These are phyloP conservation scores for Cyberlindnera xishuangbannaensis DNA, from an alignment of 805 yeast species.

Conservation along the genomic window DNA sequence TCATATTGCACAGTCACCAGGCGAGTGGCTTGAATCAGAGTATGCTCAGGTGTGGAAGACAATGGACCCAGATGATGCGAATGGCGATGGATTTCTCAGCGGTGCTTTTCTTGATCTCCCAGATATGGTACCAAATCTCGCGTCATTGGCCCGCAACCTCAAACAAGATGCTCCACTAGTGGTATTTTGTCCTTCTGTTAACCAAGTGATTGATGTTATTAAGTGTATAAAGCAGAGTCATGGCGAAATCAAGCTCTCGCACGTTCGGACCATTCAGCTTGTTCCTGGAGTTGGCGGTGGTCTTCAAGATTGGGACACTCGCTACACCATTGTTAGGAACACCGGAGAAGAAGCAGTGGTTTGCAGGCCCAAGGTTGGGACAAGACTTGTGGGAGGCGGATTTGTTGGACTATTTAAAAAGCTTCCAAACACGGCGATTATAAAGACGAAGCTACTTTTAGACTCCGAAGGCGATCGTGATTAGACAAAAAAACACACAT, in stretches of 20 bases:
- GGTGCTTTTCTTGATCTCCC: conserved; percentile 47
- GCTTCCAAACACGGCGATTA: conserved; percentile 18
- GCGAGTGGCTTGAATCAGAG: conserved; percentile 31
- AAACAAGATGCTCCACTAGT: conserved; percentile 38
- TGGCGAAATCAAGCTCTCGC: conserved; percentile 30
- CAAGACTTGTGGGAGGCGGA: conserved; percentile 44
- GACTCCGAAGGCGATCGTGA: no score
- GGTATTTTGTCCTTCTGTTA: conserved; percentile 43
- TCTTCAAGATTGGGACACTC: conserved; percentile 45
- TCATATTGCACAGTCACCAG: conserved; percentile 36
- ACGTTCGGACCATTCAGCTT: conserved; percentile 36
- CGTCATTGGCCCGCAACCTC: conserved; percentile 28
- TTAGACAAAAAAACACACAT: no score
- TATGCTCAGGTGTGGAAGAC: conserved; percentile 24
- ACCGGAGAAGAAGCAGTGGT: conserved; percentile 37
- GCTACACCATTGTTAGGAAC: conserved; percentile 34
- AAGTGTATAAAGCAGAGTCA: conserved; percentile 25
- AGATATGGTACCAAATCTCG: conserved; percentile 32
- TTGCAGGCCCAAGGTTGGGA: conserved; percentile 46
- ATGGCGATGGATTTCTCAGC: conserved; percentile 28
- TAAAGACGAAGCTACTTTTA: conserved; percentile 10
- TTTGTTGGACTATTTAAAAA: conserved; percentile 41
- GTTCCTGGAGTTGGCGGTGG: conserved; percentile 47
- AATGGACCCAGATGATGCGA: conserved; percentile 14
- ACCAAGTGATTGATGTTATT: conserved; percentile 40